Evolutionary conservation across 768 basidiomycete genomes (phyloP).

Genomic region (Auricularia sp.): DNA sequence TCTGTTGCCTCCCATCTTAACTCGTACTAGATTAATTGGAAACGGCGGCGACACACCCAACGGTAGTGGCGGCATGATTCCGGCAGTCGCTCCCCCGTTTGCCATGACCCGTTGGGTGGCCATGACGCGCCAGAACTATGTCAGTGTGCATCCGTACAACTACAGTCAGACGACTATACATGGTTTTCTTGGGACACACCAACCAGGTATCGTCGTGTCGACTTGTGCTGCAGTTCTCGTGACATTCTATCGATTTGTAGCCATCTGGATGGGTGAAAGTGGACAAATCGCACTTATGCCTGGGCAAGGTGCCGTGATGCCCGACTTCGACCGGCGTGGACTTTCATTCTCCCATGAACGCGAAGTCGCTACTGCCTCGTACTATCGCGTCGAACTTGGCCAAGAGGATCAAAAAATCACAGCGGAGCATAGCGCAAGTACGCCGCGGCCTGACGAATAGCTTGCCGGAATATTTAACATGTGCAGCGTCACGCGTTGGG

Average conservation of each 20-base stretch:
- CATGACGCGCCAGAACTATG: slow-evolving; percentile 67
- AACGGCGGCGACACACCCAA: slow-evolving; percentile 64
- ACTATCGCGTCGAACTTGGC: slow-evolving; percentile 50
- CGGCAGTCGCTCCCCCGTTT: slow-evolving; percentile 67
- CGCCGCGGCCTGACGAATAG: slow-evolving; percentile 14
- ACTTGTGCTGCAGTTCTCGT: not conserved
- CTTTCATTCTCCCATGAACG: slow-evolving; percentile 38
- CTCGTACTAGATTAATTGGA: slow-evolving; percentile 41
- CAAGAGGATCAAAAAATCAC: slow-evolving; percentile 40
- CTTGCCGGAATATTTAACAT: not conserved
- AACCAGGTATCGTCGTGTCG: slow-evolving; percentile 81
- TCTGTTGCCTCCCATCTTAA: not conserved
- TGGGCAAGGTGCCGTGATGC: slow-evolving; percentile 38
- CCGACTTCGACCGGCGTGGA: slow-evolving; percentile 49
- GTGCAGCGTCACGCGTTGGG: slow-evolving; percentile 60
- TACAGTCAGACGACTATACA: slow-evolving; percentile 49
- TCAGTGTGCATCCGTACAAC: slow-evolving; percentile 64
- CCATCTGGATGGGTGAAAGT: slow-evolving; percentile 35
- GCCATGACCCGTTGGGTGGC: slow-evolving; percentile 83
- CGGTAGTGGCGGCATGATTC: slow-evolving; percentile 67
- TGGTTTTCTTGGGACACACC: slow-evolving; percentile 72
- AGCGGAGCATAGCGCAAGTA: slow-evolving; percentile 55
- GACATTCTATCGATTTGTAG: not conserved
- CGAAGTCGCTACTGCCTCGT: slow-evolving; percentile 43
- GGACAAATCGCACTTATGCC: slow-evolving; percentile 53